A percentile compares a stretch with the other conserved stretches of the same genome.
phyloP scores from a whole-genome alignment of 2,329 filamentous ascomycete genomes.

The Dendrostoma leiphaemia region DNA sequence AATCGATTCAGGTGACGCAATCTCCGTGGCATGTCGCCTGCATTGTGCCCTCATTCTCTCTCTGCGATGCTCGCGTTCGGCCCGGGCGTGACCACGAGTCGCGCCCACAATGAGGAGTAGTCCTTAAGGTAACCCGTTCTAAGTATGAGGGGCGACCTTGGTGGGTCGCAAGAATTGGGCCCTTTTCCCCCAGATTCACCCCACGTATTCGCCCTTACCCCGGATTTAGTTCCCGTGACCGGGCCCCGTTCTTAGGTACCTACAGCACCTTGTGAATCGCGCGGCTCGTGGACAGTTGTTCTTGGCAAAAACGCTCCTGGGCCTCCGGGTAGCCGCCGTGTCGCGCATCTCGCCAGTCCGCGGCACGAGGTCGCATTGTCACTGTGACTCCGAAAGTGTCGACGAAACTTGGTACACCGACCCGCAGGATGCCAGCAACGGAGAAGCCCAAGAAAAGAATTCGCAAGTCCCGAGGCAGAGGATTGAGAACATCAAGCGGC shows the following conservation, averaged over 20 bases:
- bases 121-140: no score
- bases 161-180: not conserved
- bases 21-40: no score
- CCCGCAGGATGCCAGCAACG: not conserved
- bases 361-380: not conserved
- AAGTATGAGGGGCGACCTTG: not conserved
- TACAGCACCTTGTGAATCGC: not conserved
- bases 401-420: not conserved
- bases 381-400: not conserved
- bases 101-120: not conserved
- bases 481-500: conserved; percentile 42
- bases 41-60: not conserved
- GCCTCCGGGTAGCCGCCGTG: not conserved
- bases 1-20: not conserved
- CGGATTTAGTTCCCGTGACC: not conserved
- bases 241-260: not conserved
- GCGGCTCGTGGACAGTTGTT: not conserved
- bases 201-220: not conserved
- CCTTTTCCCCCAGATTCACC: not conserved
- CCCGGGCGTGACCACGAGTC: not conserved
- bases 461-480: conserved; percentile 39
- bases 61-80: no score
- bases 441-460: not conserved
- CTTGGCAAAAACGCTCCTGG: not conserved
- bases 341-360: not conserved